phyloP scores from a whole-genome alignment of 2,329 filamentous ascomycete genomes.

The Spiromastix sp. region DNA sequence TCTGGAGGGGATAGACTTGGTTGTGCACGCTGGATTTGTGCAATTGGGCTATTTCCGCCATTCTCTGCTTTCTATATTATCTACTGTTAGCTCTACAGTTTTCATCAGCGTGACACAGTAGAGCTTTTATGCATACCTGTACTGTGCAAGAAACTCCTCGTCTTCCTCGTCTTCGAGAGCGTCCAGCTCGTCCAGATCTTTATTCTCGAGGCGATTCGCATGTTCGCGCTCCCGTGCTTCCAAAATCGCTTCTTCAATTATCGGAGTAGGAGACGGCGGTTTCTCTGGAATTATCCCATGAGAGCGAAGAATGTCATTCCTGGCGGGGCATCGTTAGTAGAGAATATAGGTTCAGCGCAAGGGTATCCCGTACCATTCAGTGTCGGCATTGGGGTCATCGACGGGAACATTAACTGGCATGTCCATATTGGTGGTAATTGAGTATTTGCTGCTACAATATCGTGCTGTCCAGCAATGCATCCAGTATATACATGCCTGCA shows the following conservation, averaged over 20 bases:
- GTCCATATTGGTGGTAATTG: slow-evolving; percentile 33
- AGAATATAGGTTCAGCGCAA: slow-evolving; percentile 6
- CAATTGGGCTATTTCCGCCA: slow-evolving; percentile 68
- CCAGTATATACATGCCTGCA: no score
- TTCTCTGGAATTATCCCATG: slow-evolving; percentile 98
- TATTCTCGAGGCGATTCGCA: slow-evolving; percentile 87
- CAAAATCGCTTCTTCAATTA: slow-evolving; percentile 87
- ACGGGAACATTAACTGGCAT: slow-evolving; percentile 68
- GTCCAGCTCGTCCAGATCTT: slow-evolving; percentile 86
- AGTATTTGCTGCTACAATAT: neutral
- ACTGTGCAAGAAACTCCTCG: slow-evolving; percentile 78
- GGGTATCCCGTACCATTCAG: slow-evolving; percentile 64
- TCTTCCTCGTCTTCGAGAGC: slow-evolving; percentile 94
- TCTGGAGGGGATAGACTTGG: slow-evolving; percentile 85
- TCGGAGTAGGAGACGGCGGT: slow-evolving; percentile 83
- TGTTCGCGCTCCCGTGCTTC: slow-evolving; percentile 76
- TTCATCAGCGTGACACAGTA: neutral
- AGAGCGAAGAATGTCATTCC: slow-evolving; percentile 97
- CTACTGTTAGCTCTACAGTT: neutral
- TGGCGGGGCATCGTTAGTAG: slow-evolving; percentile 32
- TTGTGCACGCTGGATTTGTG: slow-evolving; percentile 73
- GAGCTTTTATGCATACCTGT: slow-evolving; percentile 43
- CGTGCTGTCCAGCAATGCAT: no score
- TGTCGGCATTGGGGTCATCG: slow-evolving; percentile 92
- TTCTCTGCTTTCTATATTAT: slow-evolving; percentile 56